Percentiles rank a stretch among this genome's conserved stretches.
These are phyloP conservation scores for Tolypocladium tundrense DNA, from an alignment of 2,329 filamentous ascomycete genomes.

Conservation along the genomic window DNA sequence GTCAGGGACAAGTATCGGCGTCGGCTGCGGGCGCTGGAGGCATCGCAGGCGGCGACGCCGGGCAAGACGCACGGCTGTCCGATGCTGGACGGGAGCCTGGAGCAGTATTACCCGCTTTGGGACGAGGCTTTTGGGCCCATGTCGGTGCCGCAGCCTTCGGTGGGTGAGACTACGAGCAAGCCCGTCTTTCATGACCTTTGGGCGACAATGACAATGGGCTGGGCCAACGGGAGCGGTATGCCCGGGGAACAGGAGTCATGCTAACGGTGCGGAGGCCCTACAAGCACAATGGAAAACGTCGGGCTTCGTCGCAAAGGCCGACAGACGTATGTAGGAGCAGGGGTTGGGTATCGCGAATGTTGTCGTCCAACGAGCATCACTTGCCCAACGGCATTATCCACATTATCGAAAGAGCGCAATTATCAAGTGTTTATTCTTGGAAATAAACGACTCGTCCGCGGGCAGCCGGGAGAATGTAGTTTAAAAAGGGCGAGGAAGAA, in stretches of 20 bases:
- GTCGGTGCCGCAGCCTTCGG: conserved; percentile 6
- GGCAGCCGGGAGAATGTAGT: neutral
- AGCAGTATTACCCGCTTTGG: conserved; percentile 35
- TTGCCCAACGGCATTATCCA: too few relatives aligned
- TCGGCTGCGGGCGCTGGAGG: conserved; percentile 24
- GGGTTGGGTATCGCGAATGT: too few relatives aligned
- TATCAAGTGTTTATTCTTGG: neutral
- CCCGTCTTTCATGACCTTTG: conserved; percentile 32
- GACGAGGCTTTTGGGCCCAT: conserved; percentile 21
- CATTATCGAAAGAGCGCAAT: neutral
- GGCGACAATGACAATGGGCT: conserved; percentile 37
- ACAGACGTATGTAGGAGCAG: neutral
- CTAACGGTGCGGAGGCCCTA: too few relatives aligned
- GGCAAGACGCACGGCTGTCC: conserved; percentile 28
- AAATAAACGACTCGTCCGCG: neutral
- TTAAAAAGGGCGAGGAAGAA: neutral
- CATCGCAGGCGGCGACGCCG: conserved; percentile 8
- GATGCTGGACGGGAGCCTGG: conserved; percentile 40
- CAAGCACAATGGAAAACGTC: neutral
- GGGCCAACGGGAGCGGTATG: conserved; percentile 18
- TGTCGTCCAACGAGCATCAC: neutral
- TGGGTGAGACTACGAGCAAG: conserved; percentile 8
- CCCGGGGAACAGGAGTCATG: neutral
- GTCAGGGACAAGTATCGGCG: conserved; percentile 35
- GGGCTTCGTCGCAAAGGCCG: neutral